Evolutionary conservation across 2,329 filamentous ascomycete genomes (phyloP).

Genomic region (Aspergillus quadricinctus): DNA sequence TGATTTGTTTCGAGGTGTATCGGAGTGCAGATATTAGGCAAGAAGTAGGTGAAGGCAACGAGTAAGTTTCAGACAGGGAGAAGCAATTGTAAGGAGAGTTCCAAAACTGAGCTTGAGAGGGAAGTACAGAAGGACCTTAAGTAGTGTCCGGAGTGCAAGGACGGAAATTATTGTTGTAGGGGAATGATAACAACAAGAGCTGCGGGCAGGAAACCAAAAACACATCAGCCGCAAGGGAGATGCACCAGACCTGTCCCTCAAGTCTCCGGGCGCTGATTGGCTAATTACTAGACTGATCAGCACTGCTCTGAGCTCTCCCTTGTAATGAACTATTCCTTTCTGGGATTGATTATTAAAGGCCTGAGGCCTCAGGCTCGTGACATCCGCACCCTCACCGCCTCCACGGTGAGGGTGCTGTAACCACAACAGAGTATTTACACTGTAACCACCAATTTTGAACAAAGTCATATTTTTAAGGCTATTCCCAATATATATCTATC

Average conservation of each 20-base stretch:
- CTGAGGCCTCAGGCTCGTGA: neutral
- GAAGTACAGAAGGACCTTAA: neutral
- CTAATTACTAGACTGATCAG: neutral
- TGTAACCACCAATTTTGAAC: no score
- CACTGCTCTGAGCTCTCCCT: neutral
- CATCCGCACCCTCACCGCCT: neutral
- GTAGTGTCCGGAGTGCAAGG: neutral
- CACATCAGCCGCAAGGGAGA: neutral
- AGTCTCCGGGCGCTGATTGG: neutral
- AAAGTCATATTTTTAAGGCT: no score
- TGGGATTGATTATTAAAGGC: neutral
- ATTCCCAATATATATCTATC: no score
- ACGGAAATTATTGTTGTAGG: neutral
- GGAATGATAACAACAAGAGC: neutral
- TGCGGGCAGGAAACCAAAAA: neutral
- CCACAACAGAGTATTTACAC: no score
- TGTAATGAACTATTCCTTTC: neutral
- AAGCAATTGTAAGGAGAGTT: neutral
- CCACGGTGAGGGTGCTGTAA: no score
- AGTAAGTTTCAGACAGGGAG: slow-evolving; percentile 10
- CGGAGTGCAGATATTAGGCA: slow-evolving; percentile 15
- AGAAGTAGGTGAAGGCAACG: slow-evolving; percentile 10
- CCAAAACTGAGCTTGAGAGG: neutral
- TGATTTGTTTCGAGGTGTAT: slow-evolving; percentile 12
- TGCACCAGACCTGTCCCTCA: neutral